Evolutionary conservation across 805 yeast species (phyloP), one percentile per base, ranked within the genome.

Genomic region (Candida michaelii): DNA sequence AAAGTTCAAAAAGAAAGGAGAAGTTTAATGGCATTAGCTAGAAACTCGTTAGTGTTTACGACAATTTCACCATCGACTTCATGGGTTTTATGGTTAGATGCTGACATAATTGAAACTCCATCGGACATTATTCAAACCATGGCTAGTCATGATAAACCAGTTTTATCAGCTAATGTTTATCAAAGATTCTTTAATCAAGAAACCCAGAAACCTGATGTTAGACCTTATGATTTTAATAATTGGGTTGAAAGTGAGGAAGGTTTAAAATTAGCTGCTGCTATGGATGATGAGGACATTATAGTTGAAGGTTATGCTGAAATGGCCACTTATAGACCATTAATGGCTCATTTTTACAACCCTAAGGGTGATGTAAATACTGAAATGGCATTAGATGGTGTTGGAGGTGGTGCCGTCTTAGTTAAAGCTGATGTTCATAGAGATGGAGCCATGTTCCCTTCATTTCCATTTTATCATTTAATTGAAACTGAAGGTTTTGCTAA

Each of bases 381-480:
- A 58, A 84, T 93, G 86, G 79, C 78, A 35, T 74, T 93, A 46
- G 98, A 93, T 62, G 99, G 99, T 61, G 98, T 93, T 44, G 99
- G 99, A 41, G 98, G 97, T 49, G 96, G 97, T 16, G 95, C 97
- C 32, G 82, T 95, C 24, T 63, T 93, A 66, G 99, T 93, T 23
- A 89, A 91, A 60, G 96, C 97, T 9, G 97, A 90, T 53, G 99
- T 93, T 41, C 99, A 93, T 66, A 78, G 99, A 62, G 99, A 93
- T 63, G 99, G 99, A 39, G 98, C 98, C 42, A 91, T 93, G 97
- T 93, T 93, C 79, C 99, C 99, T 13, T 87, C 95, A 38, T 93
- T 93, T 79, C 93, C 99, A 46, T 93, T 93, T 73, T 90, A 91
- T 63, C 96, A 93, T 63, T 75, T 93, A 63, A 89, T 93, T 50